Base-by-base conservation (phyloP, 1,284 basidiomycete genomes). In the Polyporus tsugae region DNA sequence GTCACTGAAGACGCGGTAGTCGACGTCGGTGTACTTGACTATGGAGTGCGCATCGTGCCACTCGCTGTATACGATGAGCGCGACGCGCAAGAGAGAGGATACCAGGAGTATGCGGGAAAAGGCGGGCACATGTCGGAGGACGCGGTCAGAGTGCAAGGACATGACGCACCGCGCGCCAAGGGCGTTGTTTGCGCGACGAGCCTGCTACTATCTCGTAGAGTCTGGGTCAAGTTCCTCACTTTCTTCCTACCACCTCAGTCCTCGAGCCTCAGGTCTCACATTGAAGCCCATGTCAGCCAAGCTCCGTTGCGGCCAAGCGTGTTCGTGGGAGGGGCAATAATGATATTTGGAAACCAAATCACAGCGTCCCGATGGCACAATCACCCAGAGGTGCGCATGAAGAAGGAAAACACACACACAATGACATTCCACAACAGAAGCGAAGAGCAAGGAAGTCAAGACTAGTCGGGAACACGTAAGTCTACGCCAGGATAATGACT, bases 1-100 rank as follows among this genome's bases (percentile, higher is more conserved):
- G 79, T 99, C 97, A 66, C 89, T 94, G 83, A 98, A 98, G 72
- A 99, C 97, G 53, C 91, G 87, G 80, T 99, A 99, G 82, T 99
- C 98, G 68, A 99, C 86, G 80, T 99, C 97, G 19, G 97, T 99
- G 79, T 99, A 99, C 78, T 96, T 96, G 39, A 99, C 88, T n/a
- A 89, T 78, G 1, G 92, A 93, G 71, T 83, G 89, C 3, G 87
- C 86, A 76, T 97, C 95, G 72, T 96, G 95, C 88, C 94, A 95
- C 81, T 93, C 91, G 76, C 94, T 95, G 79, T 95, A 97, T 6
- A 91, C 76, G 66, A 97, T 91, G 58, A 97, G 87, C 15, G 78
- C 84, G 25, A 93, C 78, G 64, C 95, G 90, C 59, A 96, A 77
- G 33, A 85, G 44, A 19, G 85, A 77, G 1, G 94, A 91, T 33